Conservation (phyloP, 306 rosid genomes). For the Hylodesmum podocarpum region DNA sequence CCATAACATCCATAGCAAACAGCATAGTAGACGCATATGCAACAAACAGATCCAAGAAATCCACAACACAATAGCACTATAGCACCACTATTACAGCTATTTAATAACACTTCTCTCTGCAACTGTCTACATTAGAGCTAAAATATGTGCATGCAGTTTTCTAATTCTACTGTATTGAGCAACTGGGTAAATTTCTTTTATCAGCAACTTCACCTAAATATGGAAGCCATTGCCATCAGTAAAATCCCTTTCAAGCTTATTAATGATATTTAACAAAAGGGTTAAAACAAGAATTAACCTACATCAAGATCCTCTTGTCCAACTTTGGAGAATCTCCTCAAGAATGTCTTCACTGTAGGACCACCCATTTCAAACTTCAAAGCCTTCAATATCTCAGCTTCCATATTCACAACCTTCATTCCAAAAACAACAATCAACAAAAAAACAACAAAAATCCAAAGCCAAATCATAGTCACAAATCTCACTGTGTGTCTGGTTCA, state of each 20-base stretch:
- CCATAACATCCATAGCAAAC: no score
- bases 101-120: no score
- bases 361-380: slow-evolving; percentile 80
- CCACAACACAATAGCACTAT: no score
- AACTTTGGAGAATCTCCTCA: slow-evolving; percentile 67
- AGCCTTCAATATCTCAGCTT: slow-evolving; percentile 71
- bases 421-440: not conserved
- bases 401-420: slow-evolving; percentile 76
- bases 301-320: slow-evolving; percentile 60
- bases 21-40: no score
- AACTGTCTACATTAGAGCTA: no score
- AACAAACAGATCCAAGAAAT: no score
- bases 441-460: not conserved
- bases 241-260: not conserved
- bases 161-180: not conserved
- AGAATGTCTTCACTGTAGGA: slow-evolving; percentile 77
- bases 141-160: not conserved
- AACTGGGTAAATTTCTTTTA: not conserved
- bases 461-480: no score
- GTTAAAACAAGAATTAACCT: slow-evolving; percentile 12
- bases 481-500: no score
- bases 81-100: no score
- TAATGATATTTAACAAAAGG: not conserved
- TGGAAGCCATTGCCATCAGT: not conserved
- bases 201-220: not conserved